Conservation (phyloP, 1,139 yeast species). For the Sugiyamaella sp. region DNA sequence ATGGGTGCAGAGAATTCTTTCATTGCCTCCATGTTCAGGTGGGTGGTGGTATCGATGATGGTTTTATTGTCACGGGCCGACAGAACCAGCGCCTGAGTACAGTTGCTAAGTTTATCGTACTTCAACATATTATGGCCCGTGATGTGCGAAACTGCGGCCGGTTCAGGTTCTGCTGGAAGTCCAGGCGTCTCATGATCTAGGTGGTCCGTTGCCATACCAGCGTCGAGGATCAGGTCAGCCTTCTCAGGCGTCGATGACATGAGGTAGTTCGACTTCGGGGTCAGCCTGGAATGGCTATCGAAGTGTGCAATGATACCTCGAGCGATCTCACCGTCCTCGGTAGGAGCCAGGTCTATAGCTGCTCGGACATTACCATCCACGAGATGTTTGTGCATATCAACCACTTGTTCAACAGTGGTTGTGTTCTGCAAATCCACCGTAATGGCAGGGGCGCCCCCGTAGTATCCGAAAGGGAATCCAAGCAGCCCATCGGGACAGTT, state of each 20-base stretch:
- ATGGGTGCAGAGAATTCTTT: neutral
- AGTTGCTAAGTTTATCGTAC: slow-evolving; percentile 3
- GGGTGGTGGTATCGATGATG: neutral
- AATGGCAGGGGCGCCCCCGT: slow-evolving; percentile 12
- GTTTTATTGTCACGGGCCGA: slow-evolving; percentile 9
- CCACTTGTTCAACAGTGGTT: slow-evolving; percentile 2
- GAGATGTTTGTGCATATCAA: slow-evolving; percentile 16
- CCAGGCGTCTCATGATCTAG: too few species aligned
- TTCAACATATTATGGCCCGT: neutral
- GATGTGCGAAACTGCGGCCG: too few species aligned
- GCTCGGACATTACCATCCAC: slow-evolving; percentile 12
- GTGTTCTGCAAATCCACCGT: slow-evolving; percentile 11
- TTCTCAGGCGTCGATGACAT: neutral
- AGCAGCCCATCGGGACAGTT: slow-evolving; percentile 14
- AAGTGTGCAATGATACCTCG: neutral
- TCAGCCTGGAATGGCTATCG: neutral
- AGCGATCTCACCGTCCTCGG: slow-evolving; percentile 15
- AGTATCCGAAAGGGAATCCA: slow-evolving; percentile 17
- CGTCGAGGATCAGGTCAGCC: neutral
- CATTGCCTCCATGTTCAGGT: neutral
- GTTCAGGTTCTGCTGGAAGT: neutral
- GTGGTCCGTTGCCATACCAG: neutral
- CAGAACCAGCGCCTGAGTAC: slow-evolving; percentile 6
- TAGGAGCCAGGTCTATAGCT: slow-evolving; percentile 16
- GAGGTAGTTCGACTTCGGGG: neutral